Evolutionary conservation across 116 monocot species (phyloP).

Genomic region (Papilionanthe hybrid): DNA sequence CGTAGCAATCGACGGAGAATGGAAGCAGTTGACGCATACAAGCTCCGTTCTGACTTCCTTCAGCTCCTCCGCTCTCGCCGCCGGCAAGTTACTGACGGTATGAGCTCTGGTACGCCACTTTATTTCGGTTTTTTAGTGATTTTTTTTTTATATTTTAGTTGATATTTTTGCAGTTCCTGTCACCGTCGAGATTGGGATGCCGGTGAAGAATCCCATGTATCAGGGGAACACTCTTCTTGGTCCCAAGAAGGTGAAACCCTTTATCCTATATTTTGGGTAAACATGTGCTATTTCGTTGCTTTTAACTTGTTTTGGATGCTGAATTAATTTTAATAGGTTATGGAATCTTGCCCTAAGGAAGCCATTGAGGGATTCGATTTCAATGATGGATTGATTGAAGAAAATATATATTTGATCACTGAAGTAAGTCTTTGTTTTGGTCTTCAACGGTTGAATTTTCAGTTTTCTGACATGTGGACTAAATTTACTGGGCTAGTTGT

Average conservation of each 20-base stretch:
- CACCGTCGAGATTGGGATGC: conserved; percentile 44
- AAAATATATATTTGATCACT: conserved; percentile 74
- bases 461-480: neutral
- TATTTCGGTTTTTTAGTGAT: neutral
- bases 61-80: conserved; percentile 37
- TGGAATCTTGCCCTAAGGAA: conserved; percentile 78
- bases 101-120: neutral
- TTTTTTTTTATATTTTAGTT: neutral
- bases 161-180: conserved; percentile 33
- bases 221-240: conserved; percentile 28
- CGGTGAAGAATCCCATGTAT: conserved; percentile 58
- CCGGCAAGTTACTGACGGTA: conserved; percentile 16
- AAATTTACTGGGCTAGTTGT: neutral
- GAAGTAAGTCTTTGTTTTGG: conserved; percentile 39
- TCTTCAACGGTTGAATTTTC: neutral
- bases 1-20: neutral
- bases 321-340: conserved; percentile 41
- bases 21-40: conserved; percentile 7
- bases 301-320: neutral
- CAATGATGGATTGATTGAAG: conserved; percentile 59
- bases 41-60: conserved; percentile 58
- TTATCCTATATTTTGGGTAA: neutral
- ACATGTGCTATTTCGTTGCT: neutral
- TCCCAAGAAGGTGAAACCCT: conserved; percentile 26
- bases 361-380: conserved; percentile 47